These are phyloP conservation scores for Ajuga reptans DNA, from an alignment of 305 asterid species.

Conservation along the genomic window DNA sequence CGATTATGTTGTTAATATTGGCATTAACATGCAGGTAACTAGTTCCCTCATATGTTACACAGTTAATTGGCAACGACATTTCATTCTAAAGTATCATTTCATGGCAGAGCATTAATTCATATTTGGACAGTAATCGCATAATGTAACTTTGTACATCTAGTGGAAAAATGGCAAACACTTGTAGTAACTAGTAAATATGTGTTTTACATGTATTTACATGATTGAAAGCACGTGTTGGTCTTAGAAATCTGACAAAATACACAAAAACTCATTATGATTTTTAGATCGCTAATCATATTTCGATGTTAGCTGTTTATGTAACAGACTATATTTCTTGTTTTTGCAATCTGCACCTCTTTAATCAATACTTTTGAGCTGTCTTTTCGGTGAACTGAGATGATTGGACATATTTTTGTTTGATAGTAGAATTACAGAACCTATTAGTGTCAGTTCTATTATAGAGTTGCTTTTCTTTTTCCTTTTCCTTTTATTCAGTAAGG, in stretches of 20 bases:
- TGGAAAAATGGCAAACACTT: background rate
- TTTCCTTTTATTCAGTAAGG: background rate
- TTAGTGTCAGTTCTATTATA: background rate
- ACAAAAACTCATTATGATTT: background rate
- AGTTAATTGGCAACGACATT: background rate
- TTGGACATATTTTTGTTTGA: background rate
- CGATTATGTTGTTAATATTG: constrained; percentile 62
- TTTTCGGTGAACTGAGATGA: background rate
- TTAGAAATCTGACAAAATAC: background rate
- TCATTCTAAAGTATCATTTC: background rate
- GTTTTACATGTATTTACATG: background rate
- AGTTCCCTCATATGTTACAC: constrained; percentile 15
- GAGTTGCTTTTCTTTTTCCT: background rate
- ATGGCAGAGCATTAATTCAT: background rate
- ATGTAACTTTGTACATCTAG: background rate
- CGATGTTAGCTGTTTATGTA: background rate
- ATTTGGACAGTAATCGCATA: background rate
- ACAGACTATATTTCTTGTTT: background rate
- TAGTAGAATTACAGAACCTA: background rate
- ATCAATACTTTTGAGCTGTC: background rate
- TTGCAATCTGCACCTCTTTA: background rate
- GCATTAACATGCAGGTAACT: constrained; percentile 75
- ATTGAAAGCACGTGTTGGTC: background rate
- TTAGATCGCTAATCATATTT: background rate
- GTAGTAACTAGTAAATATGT: background rate